A percentile compares a stretch with the other conserved stretches of the same genome.
Evolutionary conservation across 352 stramenopile species (phyloP).

Genomic region (Pythium vanterpoolii): DNA sequence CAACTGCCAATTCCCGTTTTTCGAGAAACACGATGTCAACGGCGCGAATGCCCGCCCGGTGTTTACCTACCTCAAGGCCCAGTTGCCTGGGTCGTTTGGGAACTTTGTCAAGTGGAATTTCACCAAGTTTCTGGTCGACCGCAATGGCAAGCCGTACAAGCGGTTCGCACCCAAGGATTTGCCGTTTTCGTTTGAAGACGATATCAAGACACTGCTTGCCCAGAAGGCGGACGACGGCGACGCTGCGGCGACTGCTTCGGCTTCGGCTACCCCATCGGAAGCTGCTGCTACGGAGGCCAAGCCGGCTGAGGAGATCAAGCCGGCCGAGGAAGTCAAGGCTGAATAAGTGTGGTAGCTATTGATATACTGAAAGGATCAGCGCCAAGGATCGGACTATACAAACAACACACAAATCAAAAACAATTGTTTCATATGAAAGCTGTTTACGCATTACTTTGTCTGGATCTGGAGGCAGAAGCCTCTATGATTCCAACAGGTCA

Average conservation of each 20-base stretch:
- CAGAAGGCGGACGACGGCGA: conserved; percentile 26
- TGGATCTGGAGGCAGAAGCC: no score
- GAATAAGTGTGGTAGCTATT: conserved; percentile 6
- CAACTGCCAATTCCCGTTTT: conserved; percentile 40
- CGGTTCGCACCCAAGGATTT: conserved; percentile 68
- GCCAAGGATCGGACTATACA: no score
- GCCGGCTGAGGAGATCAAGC: conserved; percentile 18
- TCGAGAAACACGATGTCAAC: conserved; percentile 86
- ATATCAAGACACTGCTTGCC: conserved; percentile 73
- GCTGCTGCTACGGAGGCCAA: background rate
- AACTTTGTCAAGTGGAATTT: conserved; percentile 90
- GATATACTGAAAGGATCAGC: no score
- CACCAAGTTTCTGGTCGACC: conserved; percentile 89
- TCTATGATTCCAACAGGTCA: no score
- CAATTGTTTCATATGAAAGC: background rate
- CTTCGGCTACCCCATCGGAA: no score
- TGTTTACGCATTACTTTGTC: background rate
- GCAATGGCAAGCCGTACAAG: conserved; percentile 70
- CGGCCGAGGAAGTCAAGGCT: conserved; percentile 23
- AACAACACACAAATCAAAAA: background rate
- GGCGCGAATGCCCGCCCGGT: conserved; percentile 69
- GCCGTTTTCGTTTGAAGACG: conserved; percentile 69
- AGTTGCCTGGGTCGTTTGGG: conserved; percentile 35
- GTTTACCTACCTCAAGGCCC: conserved; percentile 81
- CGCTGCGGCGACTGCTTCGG: no score